Conservation (phyloP, 495 filamentous ascomycete species). For the Astrothelium macrocarpum region DNA sequence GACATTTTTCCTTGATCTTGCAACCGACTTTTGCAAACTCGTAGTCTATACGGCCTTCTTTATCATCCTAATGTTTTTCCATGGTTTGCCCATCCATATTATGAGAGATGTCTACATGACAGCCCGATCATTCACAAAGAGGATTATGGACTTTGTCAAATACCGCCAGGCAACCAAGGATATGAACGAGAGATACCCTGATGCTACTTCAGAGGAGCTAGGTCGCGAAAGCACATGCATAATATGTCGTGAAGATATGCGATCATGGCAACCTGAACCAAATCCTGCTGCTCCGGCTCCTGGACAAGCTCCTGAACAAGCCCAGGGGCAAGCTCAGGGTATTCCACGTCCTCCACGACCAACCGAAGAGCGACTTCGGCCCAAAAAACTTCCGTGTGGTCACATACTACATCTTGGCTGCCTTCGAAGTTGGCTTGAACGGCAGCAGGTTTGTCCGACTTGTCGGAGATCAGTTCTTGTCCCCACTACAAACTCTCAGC, state of each 20-base stretch:
- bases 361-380: slow-evolving; percentile 68
- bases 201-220: slow-evolving; percentile 83
- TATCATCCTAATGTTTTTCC: slow-evolving; percentile 82
- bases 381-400: slow-evolving; percentile 93
- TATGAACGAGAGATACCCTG: slow-evolving; percentile 86
- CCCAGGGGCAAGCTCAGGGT: slow-evolving; percentile 15
- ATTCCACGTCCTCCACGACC: slow-evolving; percentile 27
- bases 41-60: slow-evolving; percentile 86
- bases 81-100: slow-evolving; percentile 92
- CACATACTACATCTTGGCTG: slow-evolving; percentile 93
- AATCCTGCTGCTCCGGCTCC: slow-evolving; percentile 30
- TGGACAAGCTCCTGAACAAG: slow-evolving; percentile 17
- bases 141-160: slow-evolving; percentile 74
- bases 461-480: slow-evolving; percentile 72
- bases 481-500: slow-evolving; percentile 1
- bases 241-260: slow-evolving; percentile 96
- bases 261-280: slow-evolving; percentile 42
- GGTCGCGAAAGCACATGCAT: slow-evolving; percentile 85
- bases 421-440: slow-evolving; percentile 93
- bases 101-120: slow-evolving; percentile 92
- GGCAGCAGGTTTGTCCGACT: slow-evolving; percentile 94
- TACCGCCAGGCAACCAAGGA: slow-evolving; percentile 83
- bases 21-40: slow-evolving; percentile 86
- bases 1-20: slow-evolving; percentile 79
- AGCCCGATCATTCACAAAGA: slow-evolving; percentile 76